phyloP scores from a whole-genome alignment of 805 yeast species.

The Hyphopichia homilentoma region DNA sequence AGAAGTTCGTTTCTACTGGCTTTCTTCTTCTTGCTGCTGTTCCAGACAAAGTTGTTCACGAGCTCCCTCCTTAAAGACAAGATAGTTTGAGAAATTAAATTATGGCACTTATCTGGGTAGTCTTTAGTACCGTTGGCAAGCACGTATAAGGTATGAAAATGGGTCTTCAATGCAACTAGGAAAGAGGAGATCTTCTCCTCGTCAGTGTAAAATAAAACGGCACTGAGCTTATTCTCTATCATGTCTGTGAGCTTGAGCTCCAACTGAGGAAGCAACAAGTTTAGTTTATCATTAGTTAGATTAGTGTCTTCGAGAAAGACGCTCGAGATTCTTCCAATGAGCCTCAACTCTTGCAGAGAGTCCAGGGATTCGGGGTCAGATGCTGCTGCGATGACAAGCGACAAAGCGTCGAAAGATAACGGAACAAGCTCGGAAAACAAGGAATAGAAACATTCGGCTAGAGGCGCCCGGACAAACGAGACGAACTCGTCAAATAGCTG shows the following conservation, averaged over 20 bases:
- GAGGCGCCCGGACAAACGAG: constrained; percentile 17
- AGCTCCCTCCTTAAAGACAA: constrained; percentile 11
- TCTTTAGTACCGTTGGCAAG: background rate
- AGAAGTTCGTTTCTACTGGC: constrained; percentile 10
- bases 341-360: too few species aligned
- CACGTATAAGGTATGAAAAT: constrained; percentile 21
- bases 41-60: constrained; percentile 10
- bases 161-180: constrained; percentile 27
- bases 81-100: constrained; percentile 8
- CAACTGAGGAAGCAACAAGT: constrained; percentile 11
- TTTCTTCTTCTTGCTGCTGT: constrained; percentile 1
- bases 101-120: background rate
- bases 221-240: constrained; percentile 20
- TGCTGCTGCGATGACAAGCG: constrained; percentile 20
- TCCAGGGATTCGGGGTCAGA: too few species aligned
- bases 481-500: constrained; percentile 19
- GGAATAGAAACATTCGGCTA: constrained; percentile 25
- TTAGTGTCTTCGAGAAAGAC: constrained; percentile 6
- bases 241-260: constrained; percentile 22
- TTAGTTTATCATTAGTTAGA: constrained; percentile 6
- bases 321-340: too few species aligned
- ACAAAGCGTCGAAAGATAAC: constrained; percentile 24
- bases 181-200: constrained; percentile 28
- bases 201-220: constrained; percentile 23
- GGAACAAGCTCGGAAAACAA: constrained; percentile 29